Base-by-base conservation (phyloP, 495 filamentous ascomycete genomes). In the Neurospora sublineolata region DNA sequence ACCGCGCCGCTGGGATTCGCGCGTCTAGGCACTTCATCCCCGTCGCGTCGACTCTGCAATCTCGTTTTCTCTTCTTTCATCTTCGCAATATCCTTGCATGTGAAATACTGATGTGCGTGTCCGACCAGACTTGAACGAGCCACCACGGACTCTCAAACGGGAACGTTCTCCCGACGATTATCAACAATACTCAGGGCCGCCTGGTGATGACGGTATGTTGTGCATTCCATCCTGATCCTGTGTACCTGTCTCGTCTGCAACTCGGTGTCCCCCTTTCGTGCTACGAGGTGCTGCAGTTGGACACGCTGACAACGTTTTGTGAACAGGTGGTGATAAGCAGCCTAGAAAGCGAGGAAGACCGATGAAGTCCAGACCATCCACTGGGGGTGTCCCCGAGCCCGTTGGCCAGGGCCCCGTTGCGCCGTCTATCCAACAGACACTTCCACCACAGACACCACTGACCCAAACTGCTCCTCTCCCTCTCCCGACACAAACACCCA, bases 261-360 rank as follows among this genome's bases (percentile, higher is more conserved):
- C 33, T 73, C 69, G 68, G 27, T 69, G 37, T 44, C 42, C 78
- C 72, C 72, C 70, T 40, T 72, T 75, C 76, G 80, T 83, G 80
- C 82, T 71, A 84, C 82, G 70, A 72, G 39, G 73, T 73, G 77
- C 71, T 72, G 52, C 52, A 23, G 23, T 60, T 60, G 52, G 70
- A 75, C 82, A 80, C 72, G 76, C 83, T 84, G 79, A 84, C 78
- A 60, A 67, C 70, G 68, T 73, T 71, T 79, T 75, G 77, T 74
- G 73, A 60, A 74, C 73, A 82, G 82, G 81, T 82, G 82, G 83
- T 80, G 80, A 91, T 71, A 89, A 92, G 78, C 52, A 60, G 23
- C 91, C 91, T 73, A 89, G 91, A 80, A 96, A 97, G 83, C 88
- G 93, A 80, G 92, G 93, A 75, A 89, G 95, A 83, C 92, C 94